phyloP scores from a whole-genome alignment of 495 filamentous ascomycete genomes.

The Xylaria cubensis region DNA sequence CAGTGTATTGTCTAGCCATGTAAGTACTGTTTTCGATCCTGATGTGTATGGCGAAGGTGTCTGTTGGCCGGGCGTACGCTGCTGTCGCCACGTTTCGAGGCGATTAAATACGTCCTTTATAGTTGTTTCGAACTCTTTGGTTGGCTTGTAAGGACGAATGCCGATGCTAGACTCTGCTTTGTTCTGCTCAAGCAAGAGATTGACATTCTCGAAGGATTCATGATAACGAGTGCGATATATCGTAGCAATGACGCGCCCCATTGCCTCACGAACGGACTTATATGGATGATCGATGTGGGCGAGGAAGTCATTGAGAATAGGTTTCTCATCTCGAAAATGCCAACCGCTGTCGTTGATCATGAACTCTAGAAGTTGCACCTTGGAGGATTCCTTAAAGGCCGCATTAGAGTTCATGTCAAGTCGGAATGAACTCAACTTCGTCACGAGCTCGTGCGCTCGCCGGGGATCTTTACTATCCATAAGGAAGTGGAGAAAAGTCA shows the following conservation, averaged over 20 bases:
- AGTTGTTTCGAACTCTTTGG: constrained; percentile 72
- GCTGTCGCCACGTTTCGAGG: constrained; percentile 85
- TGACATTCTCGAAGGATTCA: constrained; percentile 84
- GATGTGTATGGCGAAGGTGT: constrained; percentile 94
- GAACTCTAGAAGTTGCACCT: constrained; percentile 90
- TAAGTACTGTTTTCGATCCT: constrained; percentile 91
- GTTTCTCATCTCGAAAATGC: constrained; percentile 92
- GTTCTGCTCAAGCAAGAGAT: constrained; percentile 76
- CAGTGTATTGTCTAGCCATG: constrained; percentile 93
- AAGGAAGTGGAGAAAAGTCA: constrained; percentile 87
- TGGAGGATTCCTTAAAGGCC: constrained; percentile 98
- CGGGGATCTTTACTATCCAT: constrained; percentile 82
- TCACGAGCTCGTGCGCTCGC: constrained; percentile 82
- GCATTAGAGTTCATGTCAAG: constrained; percentile 95
- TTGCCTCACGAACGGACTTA: constrained; percentile 93
- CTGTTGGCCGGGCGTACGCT: constrained; percentile 87
- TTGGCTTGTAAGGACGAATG: constrained; percentile 79
- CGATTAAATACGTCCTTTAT: constrained; percentile 78
- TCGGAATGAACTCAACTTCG: constrained; percentile 82
- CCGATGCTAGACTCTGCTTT: constrained; percentile 82
- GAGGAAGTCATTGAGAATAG: constrained; percentile 88
- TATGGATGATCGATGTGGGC: constrained; percentile 95
- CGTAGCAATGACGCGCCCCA: constrained; percentile 85
- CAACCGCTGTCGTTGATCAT: constrained; percentile 87
- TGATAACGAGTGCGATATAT: constrained; percentile 91